Base-by-base conservation (phyloP, 2,329 filamentous ascomycete genomes). In the Phyllosticta citrichinensis region DNA sequence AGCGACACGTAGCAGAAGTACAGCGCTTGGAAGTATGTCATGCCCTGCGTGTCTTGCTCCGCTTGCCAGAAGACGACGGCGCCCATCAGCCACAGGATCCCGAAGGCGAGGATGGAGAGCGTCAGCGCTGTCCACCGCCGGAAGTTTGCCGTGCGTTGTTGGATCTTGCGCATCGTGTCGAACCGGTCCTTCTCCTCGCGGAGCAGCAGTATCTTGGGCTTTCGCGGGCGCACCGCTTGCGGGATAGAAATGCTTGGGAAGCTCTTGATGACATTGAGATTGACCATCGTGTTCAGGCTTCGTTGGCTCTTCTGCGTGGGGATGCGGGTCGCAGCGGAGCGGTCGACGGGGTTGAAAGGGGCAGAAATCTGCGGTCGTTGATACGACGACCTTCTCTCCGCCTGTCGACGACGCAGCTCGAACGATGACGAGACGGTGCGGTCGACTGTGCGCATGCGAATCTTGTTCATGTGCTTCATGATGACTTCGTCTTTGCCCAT, bases 1-100 rank as follows among this genome's bases (percentile, higher is more conserved):
- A 96, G 81, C 2, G 86, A 87, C 35, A 91, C 85, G 71, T 94
- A 97, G 66, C 86, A 86, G 70, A 96, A 95, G 74, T 96, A 96
- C 52, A 97, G 80, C 0, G 86, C 83, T 61, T 91, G 79, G 66
- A 93, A 96, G 69, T 96, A 97, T 1, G 75, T 80, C 84, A 91
- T 75, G 1, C 69, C 66, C 65, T 84, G 82, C 0, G 78, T 76
- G 2, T 79, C 66, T 9, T 74, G 68, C 65, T 88, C 86, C 0
- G 82, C 77, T 33, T 75, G 68, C 79, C 81, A 87, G 70, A 97
- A 96, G 10, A 94, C 81, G 14, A 85, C 78, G 2, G 91, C 91
- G 2, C 92, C 92, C 0, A 88, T 75, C 35, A 90, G 84, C 91
- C 92, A 96, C 10, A 97, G 80, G 0, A 87, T 73, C 0, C 86